These are phyloP conservation scores for Globisporangium lucens DNA, from an alignment of 352 stramenopile genomes.

Conservation along the genomic window DNA sequence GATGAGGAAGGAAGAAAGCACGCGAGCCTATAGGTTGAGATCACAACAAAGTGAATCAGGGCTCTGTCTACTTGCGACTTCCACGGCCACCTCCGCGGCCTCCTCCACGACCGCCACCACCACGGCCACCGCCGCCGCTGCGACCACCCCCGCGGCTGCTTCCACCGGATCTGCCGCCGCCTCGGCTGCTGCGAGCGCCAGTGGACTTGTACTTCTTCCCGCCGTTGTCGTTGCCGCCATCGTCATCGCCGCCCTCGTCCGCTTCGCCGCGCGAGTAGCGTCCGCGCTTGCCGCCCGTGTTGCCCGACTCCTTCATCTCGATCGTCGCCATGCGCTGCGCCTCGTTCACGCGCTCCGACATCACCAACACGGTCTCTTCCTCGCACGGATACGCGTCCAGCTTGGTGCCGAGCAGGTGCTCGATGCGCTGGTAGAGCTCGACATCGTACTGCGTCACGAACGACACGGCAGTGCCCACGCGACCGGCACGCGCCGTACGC, in stretches of 20 bases:
- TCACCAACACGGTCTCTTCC: slow-evolving; percentile 95
- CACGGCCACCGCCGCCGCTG: slow-evolving; percentile 22
- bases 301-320: slow-evolving; percentile 82
- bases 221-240: slow-evolving; percentile 29
- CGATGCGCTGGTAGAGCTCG: slow-evolving; percentile 97
- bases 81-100: slow-evolving; percentile 25
- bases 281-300: slow-evolving; percentile 49
- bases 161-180: slow-evolving; percentile 14
- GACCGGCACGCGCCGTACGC: slow-evolving; percentile 95
- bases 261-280: slow-evolving; percentile 59
- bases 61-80: slow-evolving; percentile 35
- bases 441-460: slow-evolving; percentile 99
- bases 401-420: slow-evolving; percentile 88
- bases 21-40: slow-evolving; percentile 4
- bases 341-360: slow-evolving; percentile 97
- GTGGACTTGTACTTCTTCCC: slow-evolving; percentile 80
- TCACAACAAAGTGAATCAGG: background rate
- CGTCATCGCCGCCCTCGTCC: slow-evolving; percentile 37
- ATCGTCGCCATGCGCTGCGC: slow-evolving; percentile 94
- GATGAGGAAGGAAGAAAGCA: background rate
- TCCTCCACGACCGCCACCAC: slow-evolving; percentile 26
- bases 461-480: slow-evolving; percentile 92
- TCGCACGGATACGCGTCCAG: slow-evolving; percentile 80
- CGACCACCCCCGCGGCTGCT: slow-evolving; percentile 12
- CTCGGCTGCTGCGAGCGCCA: slow-evolving; percentile 36